Evolutionary conservation across 805 yeast genomes (phyloP).

Genomic region (Schwanniomyces yamadae): DNA sequence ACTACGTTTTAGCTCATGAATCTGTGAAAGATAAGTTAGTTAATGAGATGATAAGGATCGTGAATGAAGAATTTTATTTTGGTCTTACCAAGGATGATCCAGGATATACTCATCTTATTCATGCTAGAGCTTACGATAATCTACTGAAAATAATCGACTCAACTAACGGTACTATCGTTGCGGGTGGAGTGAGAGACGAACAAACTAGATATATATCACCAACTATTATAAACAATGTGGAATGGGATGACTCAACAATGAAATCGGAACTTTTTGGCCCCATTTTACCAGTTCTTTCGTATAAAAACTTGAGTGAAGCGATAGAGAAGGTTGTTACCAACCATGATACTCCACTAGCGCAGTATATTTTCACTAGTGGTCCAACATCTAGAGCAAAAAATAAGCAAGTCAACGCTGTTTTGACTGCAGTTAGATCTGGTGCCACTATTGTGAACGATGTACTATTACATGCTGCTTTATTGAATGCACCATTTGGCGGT

Average conservation of each 20-base stretch:
- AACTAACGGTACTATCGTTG: slow-evolving; percentile 52
- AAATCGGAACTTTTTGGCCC: slow-evolving; percentile 82
- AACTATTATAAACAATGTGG: slow-evolving; percentile 63
- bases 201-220: slow-evolving; percentile 61
- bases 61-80: slow-evolving; percentile 47
- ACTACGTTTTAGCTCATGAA: slow-evolving; percentile 71
- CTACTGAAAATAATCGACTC: slow-evolving; percentile 42
- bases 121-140: slow-evolving; percentile 51
- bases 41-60: slow-evolving; percentile 35
- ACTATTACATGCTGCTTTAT: slow-evolving; percentile 64
- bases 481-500: slow-evolving; percentile 86
- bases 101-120: slow-evolving; percentile 59
- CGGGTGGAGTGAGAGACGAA: slow-evolving; percentile 44
- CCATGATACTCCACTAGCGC: slow-evolving; percentile 80
- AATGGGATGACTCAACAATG: slow-evolving; percentile 71
- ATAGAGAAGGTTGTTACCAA: slow-evolving; percentile 41
- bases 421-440: slow-evolving; percentile 65
- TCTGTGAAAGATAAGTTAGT: slow-evolving; percentile 54
- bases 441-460: slow-evolving; percentile 69
- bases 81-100: slow-evolving; percentile 22
- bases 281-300: slow-evolving; percentile 68
- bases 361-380: slow-evolving; percentile 60
- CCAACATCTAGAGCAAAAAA: slow-evolving; percentile 48
- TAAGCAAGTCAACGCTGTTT: slow-evolving; percentile 41
- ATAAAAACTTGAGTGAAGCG: slow-evolving; percentile 43